Percentiles rank a stretch among this genome's conserved stretches.
phyloP scores from a whole-genome alignment of 148 eudicot genomes.

The Linanthus parryae region DNA sequence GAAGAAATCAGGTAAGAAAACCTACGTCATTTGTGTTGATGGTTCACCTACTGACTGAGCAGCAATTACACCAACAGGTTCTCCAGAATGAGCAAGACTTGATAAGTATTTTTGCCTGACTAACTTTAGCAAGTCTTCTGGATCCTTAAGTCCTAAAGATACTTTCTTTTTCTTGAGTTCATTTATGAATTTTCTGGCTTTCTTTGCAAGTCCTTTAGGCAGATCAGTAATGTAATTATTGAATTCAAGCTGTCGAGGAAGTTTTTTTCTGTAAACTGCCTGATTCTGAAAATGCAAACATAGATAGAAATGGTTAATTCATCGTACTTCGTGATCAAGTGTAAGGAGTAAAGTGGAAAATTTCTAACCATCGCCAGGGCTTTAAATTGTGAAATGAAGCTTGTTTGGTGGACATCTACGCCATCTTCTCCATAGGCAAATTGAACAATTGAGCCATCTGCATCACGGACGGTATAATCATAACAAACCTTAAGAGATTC shows the following conservation, averaged over 20 bases:
- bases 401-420: slow-evolving; percentile 82
- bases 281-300: slow-evolving; percentile 49
- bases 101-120: slow-evolving; percentile 68
- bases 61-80: slow-evolving; percentile 97
- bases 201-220: slow-evolving; percentile 50
- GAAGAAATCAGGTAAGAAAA: slow-evolving; percentile 2
- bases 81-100: slow-evolving; percentile 93
- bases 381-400: slow-evolving; percentile 74
- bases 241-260: slow-evolving; percentile 46
- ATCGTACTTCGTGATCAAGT: not conserved
- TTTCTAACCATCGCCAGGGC: slow-evolving; percentile 62
- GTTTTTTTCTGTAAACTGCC: slow-evolving; percentile 43
- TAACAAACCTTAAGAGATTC: slow-evolving; percentile 87
- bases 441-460: slow-evolving; percentile 90
- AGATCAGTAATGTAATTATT: slow-evolving; percentile 47
- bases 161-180: slow-evolving; percentile 7
- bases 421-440: slow-evolving; percentile 97
- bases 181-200: slow-evolving; percentile 33
- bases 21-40: slow-evolving; percentile 99
- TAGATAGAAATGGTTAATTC: slow-evolving; percentile 1
- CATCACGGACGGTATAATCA: slow-evolving; percentile 94
- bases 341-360: slow-evolving; percentile 6
- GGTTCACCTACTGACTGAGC: slow-evolving; percentile 98
- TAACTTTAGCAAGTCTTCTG: slow-evolving; percentile 43
- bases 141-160: slow-evolving; percentile 21